Base-by-base conservation (phyloP, 106 monocot genomes). In the Apostasia shenzhenica region DNA sequence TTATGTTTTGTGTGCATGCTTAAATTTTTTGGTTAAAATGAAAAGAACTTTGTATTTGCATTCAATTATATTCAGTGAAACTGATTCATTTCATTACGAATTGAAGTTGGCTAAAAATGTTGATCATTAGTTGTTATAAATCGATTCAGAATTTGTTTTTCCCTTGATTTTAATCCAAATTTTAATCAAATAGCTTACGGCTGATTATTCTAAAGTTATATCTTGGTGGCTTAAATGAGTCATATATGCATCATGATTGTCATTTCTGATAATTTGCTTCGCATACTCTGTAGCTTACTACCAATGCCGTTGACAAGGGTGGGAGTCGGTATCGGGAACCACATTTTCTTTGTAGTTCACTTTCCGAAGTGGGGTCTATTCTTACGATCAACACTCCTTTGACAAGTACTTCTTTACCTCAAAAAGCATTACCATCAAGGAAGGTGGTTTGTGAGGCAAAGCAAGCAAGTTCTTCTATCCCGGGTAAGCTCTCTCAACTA, bases 291-390 rank as follows among this genome's bases (percentile, higher is more conserved):
- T 73, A 95, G 95, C 79, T 95, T 63, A 91, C 81, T 45, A 49
- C 69, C n/a, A 84, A 77, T 47, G 69, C 75, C 45, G 74, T 91
- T 68, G 90, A 86, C 8, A 77, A 79, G 48, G 78, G 71, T 42
- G 40, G 69, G 9, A 41, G 41, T 1, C 73, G 82, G 11, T 55
- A 91, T 61, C 83, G 80, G 43, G 48, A 57, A 54, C 88, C 91
- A 5, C 85, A 86, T 77, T 84, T 85, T 45, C 72, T 91, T 37
- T 95, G 91, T 75, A 85, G 87, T 53, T 77, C 81, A 54, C 57
- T 91, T 4, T 52, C 45, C 40, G 71, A 76, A 12, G 71, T 70
- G 48, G 78, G 57, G 4, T 44, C 58, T 43, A 54, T 42, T 57
- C 71, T 88, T 50, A 77, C 39, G 45, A 75, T 95, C 54, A 80